These are phyloP conservation scores for Blastobotrys parvus DNA, from an alignment of 805 yeast species.

Conservation along the genomic window DNA sequence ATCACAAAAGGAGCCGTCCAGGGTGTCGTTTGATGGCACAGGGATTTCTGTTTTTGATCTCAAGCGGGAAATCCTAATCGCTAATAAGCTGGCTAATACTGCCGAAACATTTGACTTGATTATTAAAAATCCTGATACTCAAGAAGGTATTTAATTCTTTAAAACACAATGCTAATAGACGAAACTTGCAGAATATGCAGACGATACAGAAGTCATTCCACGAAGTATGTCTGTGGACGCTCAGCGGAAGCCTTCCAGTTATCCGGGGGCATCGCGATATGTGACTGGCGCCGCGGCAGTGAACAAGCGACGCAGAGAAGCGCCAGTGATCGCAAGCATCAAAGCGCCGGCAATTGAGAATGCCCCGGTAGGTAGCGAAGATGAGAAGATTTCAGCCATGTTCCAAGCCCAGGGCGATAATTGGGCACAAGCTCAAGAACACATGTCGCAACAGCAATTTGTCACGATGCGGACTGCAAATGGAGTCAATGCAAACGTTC, in stretches of 20 bases:
- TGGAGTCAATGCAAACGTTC: slow-evolving; percentile 28
- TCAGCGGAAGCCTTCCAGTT: slow-evolving; percentile 63
- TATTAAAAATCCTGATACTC: slow-evolving; percentile 61
- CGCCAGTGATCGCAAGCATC: slow-evolving; percentile 3
- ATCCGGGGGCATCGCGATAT: slow-evolving; percentile 48
- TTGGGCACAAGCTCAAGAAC: slow-evolving; percentile 92
- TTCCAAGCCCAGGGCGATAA: slow-evolving; percentile 88
- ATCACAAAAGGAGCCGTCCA: slow-evolving; percentile 71
- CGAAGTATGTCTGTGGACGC: slow-evolving; percentile 80
- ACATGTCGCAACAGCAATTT: slow-evolving; percentile 77
- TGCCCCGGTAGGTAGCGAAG: slow-evolving; percentile 52
- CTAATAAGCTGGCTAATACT: slow-evolving; percentile 75
- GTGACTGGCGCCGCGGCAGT: slow-evolving; percentile 42
- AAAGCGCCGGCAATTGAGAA: slow-evolving; percentile 7
- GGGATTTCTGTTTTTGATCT: slow-evolving; percentile 92
- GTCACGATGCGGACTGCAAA: slow-evolving; percentile 38
- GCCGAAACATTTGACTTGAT: slow-evolving; percentile 66
- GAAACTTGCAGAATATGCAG: slow-evolving; percentile 51
- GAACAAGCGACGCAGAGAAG: slow-evolving; percentile 18
- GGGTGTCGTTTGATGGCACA: slow-evolving; percentile 89
- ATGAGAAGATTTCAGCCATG: slow-evolving; percentile 82
- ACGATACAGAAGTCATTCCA: slow-evolving; percentile 87
- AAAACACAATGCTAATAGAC: not conserved
- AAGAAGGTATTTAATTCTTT: slow-evolving; percentile 30
- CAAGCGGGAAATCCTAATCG: slow-evolving; percentile 79